These are phyloP conservation scores for Plasmodium sp. DNA, from an alignment of 169 alveolate genomes.

Conservation along the genomic window DNA sequence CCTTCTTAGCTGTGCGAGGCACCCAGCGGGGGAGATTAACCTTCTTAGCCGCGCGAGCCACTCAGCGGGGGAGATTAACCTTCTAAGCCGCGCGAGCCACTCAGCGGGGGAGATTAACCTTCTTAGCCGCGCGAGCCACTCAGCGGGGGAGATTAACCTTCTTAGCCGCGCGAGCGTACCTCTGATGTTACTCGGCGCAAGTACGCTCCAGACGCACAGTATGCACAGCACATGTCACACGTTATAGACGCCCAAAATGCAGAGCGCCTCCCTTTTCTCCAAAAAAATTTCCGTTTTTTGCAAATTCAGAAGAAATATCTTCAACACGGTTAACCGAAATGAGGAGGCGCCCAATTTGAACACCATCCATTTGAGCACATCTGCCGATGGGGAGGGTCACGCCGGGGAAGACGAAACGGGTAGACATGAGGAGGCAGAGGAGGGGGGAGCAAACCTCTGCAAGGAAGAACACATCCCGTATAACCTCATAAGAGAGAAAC, in stretches of 20 bases:
- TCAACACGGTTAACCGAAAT: constrained; percentile 13
- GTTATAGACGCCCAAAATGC: neutral
- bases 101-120: too few species aligned
- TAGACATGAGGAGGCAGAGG: neutral
- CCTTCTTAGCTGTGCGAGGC: too few species aligned
- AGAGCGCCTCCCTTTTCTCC: neutral
- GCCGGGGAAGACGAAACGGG: neutral
- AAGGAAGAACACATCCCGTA: constrained; percentile 18
- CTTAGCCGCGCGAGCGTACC: neutral
- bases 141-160: neutral
- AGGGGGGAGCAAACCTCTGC: neutral
- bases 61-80: too few species aligned
- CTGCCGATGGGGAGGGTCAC: neutral
- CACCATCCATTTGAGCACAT: neutral
- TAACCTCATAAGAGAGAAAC: constrained; percentile 16
- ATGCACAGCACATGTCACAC: neutral
- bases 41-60: too few species aligned
- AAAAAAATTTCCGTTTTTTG: constrained; percentile 14
- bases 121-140: neutral
- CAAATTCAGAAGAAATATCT: constrained; percentile 49
- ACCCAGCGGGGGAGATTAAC: too few species aligned
- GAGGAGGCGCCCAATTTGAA: constrained; percentile 10
- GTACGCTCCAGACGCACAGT: neutral
- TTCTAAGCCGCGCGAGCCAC: too few species aligned
- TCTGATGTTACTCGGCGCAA: neutral